Conservation (phyloP, 306 rosid species). For the Aeschynomene evenia region DNA sequence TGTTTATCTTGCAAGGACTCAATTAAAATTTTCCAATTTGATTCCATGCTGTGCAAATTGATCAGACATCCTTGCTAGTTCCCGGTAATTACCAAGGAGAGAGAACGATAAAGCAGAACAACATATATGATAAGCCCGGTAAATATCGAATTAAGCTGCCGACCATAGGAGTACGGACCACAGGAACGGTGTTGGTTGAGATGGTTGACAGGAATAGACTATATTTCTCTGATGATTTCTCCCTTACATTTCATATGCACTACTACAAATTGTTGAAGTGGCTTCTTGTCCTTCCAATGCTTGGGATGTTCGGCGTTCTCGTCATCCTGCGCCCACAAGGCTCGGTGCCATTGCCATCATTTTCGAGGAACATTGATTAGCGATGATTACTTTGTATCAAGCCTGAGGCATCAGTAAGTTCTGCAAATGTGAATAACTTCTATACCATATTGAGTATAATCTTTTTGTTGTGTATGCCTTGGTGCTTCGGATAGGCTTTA, state of each 20-base stretch:
- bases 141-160: conserved; percentile 82
- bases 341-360: conserved; percentile 87
- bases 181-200: conserved; percentile 91
- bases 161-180: conserved; percentile 77
- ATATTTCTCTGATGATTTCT: conserved; percentile 87
- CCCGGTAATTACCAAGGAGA: conserved; percentile 99
- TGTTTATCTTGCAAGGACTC: not conserved
- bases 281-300: conserved; percentile 95
- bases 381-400: conserved; percentile 27
- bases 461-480: conserved; percentile 5
- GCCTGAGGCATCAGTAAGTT: conserved; percentile 16
- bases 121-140: conserved; percentile 65
- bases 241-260: conserved; percentile 97
- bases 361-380: conserved; percentile 78
- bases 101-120: conserved; percentile 69
- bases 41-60: conserved; percentile 33
- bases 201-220: conserved; percentile 96
- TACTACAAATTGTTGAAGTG: conserved; percentile 92
- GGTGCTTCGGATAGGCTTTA: conserved; percentile 21
- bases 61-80: conserved; percentile 77
- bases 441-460: conserved; percentile 17
- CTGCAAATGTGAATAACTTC: conserved; percentile 33
- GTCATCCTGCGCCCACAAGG: conserved; percentile 93
- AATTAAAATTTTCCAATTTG: not conserved
- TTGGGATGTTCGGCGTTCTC: conserved; percentile 89